phyloP scores from a whole-genome alignment of 1,139 yeast genomes.

The Debaryomyces udenii region DNA sequence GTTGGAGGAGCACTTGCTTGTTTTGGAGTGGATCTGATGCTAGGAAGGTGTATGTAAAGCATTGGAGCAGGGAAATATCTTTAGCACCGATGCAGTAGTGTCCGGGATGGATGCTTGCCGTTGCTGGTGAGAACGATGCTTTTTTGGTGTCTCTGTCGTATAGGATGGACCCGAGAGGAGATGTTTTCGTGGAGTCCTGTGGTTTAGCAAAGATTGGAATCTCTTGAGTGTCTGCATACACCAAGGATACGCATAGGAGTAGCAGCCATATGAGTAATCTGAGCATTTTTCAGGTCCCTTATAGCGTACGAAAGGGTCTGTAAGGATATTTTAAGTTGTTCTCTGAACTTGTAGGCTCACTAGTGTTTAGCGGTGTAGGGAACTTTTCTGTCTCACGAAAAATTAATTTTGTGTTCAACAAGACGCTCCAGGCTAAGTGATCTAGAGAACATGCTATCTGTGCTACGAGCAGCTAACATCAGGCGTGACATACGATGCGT shows the following conservation, averaged over 20 bases:
- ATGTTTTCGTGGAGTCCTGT: not conserved
- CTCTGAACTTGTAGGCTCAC: not conserved
- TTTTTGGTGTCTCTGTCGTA: slow-evolving; percentile 4
- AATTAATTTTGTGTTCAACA: slow-evolving; percentile 7
- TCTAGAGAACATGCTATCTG: not conserved
- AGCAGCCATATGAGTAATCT: not conserved
- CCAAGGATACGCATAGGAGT: not conserved
- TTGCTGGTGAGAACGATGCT: slow-evolving; percentile 9
- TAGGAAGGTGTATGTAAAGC: slow-evolving; percentile 28
- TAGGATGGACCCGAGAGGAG: slow-evolving; percentile 7
- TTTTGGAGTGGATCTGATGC: slow-evolving; percentile 7
- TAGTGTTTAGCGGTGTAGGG: not conserved
- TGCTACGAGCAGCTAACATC: not conserved
- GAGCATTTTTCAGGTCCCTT: slow-evolving; percentile 2
- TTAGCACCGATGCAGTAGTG: slow-evolving; percentile 37
- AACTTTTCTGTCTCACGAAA: not conserved
- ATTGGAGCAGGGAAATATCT: slow-evolving; percentile 31
- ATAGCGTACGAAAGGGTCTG: too few species aligned
- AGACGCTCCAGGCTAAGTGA: not conserved
- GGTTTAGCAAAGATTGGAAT: slow-evolving; percentile 6
- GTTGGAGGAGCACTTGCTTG: slow-evolving; percentile 4
- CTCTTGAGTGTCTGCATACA: not conserved
- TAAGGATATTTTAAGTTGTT: too few species aligned
- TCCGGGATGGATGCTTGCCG: slow-evolving; percentile 11
- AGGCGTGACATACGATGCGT: not conserved